Evolutionary conservation across 139 green algal genomes (phyloP), one percentile per base, ranked within the genome.

Genomic region (Picochlorum sp.): DNA sequence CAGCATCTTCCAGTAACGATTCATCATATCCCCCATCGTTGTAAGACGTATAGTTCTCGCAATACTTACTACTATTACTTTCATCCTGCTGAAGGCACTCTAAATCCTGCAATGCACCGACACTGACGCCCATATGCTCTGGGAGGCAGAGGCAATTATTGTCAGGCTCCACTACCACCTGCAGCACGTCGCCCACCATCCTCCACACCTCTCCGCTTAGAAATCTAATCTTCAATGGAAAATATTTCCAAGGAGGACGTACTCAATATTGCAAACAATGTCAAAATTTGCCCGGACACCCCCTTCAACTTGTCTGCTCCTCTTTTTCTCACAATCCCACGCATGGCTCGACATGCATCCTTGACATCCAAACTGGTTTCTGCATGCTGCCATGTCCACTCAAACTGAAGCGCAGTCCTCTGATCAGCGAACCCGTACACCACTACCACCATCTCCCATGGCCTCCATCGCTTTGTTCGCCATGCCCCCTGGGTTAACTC

Each of bases 361-460:
- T 54, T 54, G 10, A 54, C 47, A 11, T 78, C 81, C 30, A 80
- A 67, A 28, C 67, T 85, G 24, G 70, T 79, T 11, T 67, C 45
- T 2, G 91, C 91, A 75, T 97, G 86, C 79, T 97, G 91, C 90
- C 90, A 97, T 2, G 91, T 91, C 90, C 91, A 97, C 68, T 97
- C 91, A 82, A 97, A 97, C 74, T 96, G 89, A 66, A 97, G 80
- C 3, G 91, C 91, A 21, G 86, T 73, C 5, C 82, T 72, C 78
- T 91, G 74, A 14, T 74, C 89, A 54, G 83, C 74, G 51, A 96
- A 96, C 26, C 89, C 89, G 63, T 95, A 88, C 28, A 96, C 66
- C 4, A 97, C 84, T 4, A 97, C 75, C 4, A 87, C 81, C 91
- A 97, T 97, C 57, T 94, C 84, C 90, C 90, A 97, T 20, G 91